phyloP scores from a whole-genome alignment of 495 filamentous ascomycete genomes.

The Hapsidospora chrysogenum region DNA sequence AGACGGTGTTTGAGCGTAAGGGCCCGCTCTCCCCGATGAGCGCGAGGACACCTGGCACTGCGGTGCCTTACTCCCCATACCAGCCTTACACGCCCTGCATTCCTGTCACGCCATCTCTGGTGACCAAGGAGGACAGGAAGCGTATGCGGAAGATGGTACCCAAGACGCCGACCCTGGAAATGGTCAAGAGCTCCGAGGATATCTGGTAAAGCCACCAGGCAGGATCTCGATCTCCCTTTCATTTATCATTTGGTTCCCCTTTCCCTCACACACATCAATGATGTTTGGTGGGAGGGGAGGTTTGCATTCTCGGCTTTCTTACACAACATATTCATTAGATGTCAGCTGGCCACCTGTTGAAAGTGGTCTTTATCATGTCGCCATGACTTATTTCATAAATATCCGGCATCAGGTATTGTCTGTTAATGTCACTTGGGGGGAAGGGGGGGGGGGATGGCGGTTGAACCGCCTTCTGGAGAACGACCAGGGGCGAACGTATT shows the following conservation, averaged over 20 bases:
- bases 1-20: slow-evolving; percentile 58
- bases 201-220: slow-evolving; percentile 28
- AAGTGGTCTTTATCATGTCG: not conserved
- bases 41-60: slow-evolving; percentile 49
- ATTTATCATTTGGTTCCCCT: not conserved
- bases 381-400: slow-evolving; percentile 2
- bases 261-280: too few species aligned
- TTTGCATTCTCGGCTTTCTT: too few species aligned
- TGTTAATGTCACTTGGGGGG: too few species aligned
- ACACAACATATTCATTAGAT: too few species aligned
- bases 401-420: too few species aligned
- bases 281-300: too few species aligned
- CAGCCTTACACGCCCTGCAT: slow-evolving; percentile 83
- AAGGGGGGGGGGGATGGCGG: too few species aligned
- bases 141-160: slow-evolving; percentile 42
- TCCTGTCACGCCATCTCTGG: slow-evolving; percentile 68
- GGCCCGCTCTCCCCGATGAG: slow-evolving; percentile 29
- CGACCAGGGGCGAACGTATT: too few species aligned
- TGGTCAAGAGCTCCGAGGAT: slow-evolving; percentile 35
- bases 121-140: slow-evolving; percentile 61
- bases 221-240: not conserved
- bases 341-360: too few species aligned
- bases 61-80: slow-evolving; percentile 73
- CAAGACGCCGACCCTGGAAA: slow-evolving; percentile 33
- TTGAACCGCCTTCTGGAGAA: too few species aligned